A percentile compares a stretch with the other conserved stretches of the same genome.
These are phyloP conservation scores for Digitaria exilis DNA, from an alignment of 202 grass and related monocot genomes.

Conservation along the genomic window DNA sequence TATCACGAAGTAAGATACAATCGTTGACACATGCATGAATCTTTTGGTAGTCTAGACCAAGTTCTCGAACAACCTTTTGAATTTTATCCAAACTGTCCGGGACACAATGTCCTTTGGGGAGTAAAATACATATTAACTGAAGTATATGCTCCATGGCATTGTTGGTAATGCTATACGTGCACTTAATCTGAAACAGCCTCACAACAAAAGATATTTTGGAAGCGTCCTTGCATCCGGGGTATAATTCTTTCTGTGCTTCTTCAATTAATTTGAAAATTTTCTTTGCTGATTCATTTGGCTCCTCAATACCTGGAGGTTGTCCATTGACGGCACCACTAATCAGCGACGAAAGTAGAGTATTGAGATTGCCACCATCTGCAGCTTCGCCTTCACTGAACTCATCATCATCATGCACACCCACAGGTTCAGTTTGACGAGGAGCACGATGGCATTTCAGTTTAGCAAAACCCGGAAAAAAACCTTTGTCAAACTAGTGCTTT, in stretches of 20 bases:
- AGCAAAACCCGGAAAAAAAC: neutral
- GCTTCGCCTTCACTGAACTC: neutral
- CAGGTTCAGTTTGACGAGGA: neutral
- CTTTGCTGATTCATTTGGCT: no score
- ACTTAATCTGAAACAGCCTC: no score
- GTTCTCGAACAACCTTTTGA: neutral
- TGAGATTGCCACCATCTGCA: neutral
- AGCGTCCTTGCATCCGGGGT: no score
- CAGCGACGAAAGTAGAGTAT: neutral
- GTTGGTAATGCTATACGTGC: no score
- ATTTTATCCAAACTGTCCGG: no score
- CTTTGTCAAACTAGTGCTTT: neutral
- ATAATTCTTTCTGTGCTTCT: no score
- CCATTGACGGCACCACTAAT: no score
- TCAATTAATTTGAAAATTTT: no score
- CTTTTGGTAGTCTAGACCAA: neutral
- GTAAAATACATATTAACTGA: neutral
- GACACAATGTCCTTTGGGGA: neutral
- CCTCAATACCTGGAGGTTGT: no score
- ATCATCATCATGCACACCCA: neutral
- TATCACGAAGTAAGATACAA: neutral
- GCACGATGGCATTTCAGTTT: neutral
- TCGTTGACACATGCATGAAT: neutral
- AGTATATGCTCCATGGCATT: no score
- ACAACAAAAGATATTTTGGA: no score